Evolutionary conservation across 371 early-diverging fungal genomes (phyloP).

Genomic region (Mucor circinelloides): DNA sequence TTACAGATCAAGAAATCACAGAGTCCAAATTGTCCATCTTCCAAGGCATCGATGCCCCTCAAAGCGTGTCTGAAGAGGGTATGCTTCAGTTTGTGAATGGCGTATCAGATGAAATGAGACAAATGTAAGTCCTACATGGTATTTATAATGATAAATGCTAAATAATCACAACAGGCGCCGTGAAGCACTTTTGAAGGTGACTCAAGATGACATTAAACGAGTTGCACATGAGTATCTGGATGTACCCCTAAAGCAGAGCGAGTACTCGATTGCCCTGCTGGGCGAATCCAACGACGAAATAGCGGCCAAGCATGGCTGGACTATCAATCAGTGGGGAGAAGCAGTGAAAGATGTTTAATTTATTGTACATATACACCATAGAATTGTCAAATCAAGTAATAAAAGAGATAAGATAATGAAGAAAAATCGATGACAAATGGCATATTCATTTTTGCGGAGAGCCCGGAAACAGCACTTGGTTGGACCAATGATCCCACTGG

Average conservation of each 20-base stretch:
- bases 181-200: constrained; percentile 72
- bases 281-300: constrained; percentile 48
- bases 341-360: constrained; percentile 7
- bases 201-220: constrained; percentile 68
- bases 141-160: not conserved
- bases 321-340: constrained; percentile 31
- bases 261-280: constrained; percentile 42
- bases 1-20: constrained; percentile 70
- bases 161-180: constrained; percentile 60
- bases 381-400: constrained; percentile 3
- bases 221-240: constrained; percentile 74
- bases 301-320: constrained; percentile 34
- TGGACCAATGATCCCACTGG: not conserved
- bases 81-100: constrained; percentile 76
- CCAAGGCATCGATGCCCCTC: constrained; percentile 81
- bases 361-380: not conserved
- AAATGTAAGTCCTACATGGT: constrained; percentile 52
- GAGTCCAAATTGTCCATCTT: constrained; percentile 95
- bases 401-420: constrained; percentile 19
- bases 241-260: constrained; percentile 16
- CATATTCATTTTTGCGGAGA: constrained; percentile 20
- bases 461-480: constrained; percentile 10
- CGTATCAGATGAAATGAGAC: constrained; percentile 85
- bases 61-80: constrained; percentile 86
- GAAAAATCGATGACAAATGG: constrained; percentile 22